Evolutionary conservation across 345 rosid genomes (phyloP).

Genomic region (Euphorbia pulcherrima): DNA sequence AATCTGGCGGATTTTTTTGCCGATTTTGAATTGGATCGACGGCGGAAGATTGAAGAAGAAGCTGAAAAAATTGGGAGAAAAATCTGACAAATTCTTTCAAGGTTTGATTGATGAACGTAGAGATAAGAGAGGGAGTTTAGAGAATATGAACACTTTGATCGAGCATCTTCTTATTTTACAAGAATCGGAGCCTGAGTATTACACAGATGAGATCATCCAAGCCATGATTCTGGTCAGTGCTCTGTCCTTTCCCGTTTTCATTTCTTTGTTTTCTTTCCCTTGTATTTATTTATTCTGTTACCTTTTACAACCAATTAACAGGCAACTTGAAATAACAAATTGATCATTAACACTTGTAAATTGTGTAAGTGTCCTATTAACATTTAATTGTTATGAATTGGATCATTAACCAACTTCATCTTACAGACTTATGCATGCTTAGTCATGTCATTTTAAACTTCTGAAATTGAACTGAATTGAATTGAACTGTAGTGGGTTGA

Average conservation of each 20-base stretch:
- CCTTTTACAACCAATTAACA: too few relatives aligned
- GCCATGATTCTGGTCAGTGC: constrained; percentile 26
- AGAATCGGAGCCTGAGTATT: constrained; percentile 38
- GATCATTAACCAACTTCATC: too few relatives aligned
- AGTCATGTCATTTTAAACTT: too few relatives aligned
- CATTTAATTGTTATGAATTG: too few relatives aligned
- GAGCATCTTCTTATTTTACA: constrained; percentile 43
- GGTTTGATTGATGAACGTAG: constrained; percentile 46
- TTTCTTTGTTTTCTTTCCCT: too few relatives aligned
- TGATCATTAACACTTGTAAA: too few relatives aligned
- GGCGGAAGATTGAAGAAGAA: constrained; percentile 24
- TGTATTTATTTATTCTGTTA: too few relatives aligned
- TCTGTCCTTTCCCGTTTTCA: neutral
- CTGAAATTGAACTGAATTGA: too few relatives aligned
- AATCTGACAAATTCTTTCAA: constrained; percentile 42
- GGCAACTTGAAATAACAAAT: too few relatives aligned
- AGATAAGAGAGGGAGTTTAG: neutral
- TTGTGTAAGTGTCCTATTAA: too few relatives aligned
- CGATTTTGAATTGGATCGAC: constrained; percentile 37
- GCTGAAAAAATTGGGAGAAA: constrained; percentile 16
- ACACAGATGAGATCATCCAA: constrained; percentile 48
- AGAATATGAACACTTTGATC: constrained; percentile 35
- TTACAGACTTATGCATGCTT: too few relatives aligned
- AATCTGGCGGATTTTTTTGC: constrained; percentile 48
- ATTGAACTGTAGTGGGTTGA: too few relatives aligned